Percentiles rank a stretch among this genome's conserved stretches.
phyloP scores from a whole-genome alignment of 179 eudicot species.

The Dionaea muscipula region DNA sequence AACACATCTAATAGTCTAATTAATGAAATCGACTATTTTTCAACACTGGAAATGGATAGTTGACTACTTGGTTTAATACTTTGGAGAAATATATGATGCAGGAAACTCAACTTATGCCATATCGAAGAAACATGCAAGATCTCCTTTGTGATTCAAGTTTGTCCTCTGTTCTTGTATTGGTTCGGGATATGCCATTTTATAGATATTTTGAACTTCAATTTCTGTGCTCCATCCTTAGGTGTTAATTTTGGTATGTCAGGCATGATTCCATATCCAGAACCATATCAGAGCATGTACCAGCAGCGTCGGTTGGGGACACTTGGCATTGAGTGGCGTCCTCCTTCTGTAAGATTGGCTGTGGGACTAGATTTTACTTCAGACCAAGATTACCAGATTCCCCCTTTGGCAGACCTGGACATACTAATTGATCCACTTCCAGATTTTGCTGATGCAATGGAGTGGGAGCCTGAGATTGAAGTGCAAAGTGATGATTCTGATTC shows the following conservation, averaged over 20 bases:
- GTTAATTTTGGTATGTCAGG: slow-evolving; percentile 29
- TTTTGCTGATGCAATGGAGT: slow-evolving; percentile 75
- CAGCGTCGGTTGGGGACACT: slow-evolving; percentile 71
- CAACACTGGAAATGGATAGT: too few relatives aligned
- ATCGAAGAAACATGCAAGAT: slow-evolving; percentile 89
- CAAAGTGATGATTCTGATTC: slow-evolving; percentile 81
- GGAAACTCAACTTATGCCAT: slow-evolving; percentile 93
- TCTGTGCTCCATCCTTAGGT: not conserved
- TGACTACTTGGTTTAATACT: not conserved
- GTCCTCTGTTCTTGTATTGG: slow-evolving; percentile 13
- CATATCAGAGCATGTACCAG: slow-evolving; percentile 87
- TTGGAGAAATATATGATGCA: slow-evolving; percentile 18
- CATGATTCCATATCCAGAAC: slow-evolving; percentile 97
- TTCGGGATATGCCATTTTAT: not conserved
- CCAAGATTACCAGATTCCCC: slow-evolving; percentile 57
- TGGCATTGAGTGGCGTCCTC: slow-evolving; percentile 92
- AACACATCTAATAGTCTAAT: not conserved
- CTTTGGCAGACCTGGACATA: slow-evolving; percentile 59
- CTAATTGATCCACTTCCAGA: slow-evolving; percentile 68
- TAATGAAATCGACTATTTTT: too few relatives aligned
- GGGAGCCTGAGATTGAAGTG: slow-evolving; percentile 80
- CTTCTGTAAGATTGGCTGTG: slow-evolving; percentile 66
- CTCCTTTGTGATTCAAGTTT: slow-evolving; percentile 93
- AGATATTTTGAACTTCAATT: not conserved
- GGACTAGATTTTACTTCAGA: slow-evolving; percentile 62